Evolutionary conservation across 345 rosid species (phyloP).

Genomic region (Microthlaspi erraticum): DNA sequence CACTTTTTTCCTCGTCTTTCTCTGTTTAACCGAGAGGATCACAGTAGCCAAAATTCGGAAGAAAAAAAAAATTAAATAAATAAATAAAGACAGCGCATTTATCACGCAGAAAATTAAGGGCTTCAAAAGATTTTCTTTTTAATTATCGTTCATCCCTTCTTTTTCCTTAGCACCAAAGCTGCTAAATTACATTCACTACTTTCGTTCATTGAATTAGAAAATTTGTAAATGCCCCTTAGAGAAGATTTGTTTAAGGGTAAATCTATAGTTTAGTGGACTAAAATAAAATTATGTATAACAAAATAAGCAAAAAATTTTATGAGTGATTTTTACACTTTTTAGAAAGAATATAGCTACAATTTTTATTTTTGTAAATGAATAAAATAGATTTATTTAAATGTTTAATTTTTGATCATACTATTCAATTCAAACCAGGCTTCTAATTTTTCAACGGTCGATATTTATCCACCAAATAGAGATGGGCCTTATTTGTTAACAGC

Average conservation of each 20-base stretch:
- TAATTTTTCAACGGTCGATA: slow-evolving; percentile 9
- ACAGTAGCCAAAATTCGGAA: slow-evolving; percentile 10
- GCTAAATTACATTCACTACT: slow-evolving; percentile 1
- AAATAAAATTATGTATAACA: too few species aligned
- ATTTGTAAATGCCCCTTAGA: not conserved
- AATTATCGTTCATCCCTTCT: not conserved
- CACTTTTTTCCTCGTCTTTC: not conserved
- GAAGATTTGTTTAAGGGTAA: slow-evolving; percentile 5
- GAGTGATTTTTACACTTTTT: too few species aligned
- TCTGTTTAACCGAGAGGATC: not conserved
- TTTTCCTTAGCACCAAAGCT: not conserved
- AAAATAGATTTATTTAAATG: too few species aligned
- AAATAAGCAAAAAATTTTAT: too few species aligned
- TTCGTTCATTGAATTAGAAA: not conserved
- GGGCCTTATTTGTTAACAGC: slow-evolving; percentile 11
- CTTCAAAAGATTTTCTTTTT: slow-evolving; percentile 15
- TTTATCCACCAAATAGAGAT: not conserved
- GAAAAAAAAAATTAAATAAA: not conserved
- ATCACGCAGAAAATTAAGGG: slow-evolving; percentile 53
- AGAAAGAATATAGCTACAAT: too few species aligned
- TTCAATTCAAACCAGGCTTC: not conserved
- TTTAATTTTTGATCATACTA: not conserved
- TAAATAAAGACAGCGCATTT: slow-evolving; percentile 32
- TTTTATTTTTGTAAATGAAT: too few species aligned
- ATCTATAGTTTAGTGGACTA: not conserved